Percentiles rank a stretch among this genome's conserved stretches.
Conservation (phyloP, 1,284 basidiomycete genomes). For the Takashimella tepidaria region DNA sequence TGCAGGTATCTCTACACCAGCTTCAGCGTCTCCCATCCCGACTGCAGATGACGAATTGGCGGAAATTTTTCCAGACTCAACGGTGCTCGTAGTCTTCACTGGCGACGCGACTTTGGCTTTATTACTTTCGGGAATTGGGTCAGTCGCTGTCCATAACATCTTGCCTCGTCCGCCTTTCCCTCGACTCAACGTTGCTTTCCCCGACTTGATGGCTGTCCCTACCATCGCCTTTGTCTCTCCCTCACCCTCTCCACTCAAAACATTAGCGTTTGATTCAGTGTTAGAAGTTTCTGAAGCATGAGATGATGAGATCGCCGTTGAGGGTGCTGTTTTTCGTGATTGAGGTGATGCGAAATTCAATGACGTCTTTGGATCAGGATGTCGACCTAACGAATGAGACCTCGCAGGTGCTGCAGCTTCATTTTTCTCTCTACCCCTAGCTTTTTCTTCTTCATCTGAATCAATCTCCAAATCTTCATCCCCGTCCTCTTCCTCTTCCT, state of each 20-base stretch:
- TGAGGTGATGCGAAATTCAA: constrained; percentile 15
- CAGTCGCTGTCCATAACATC: constrained; percentile 4
- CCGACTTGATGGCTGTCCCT: background rate
- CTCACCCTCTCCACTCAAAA: background rate
- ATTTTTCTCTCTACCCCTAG: background rate
- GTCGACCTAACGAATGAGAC: constrained; percentile 6
- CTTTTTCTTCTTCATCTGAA: constrained; percentile 1
- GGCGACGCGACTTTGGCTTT: background rate
- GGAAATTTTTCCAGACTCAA: background rate
- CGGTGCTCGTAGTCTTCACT: constrained; percentile 4
- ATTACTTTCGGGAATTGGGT: background rate
- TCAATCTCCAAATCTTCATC: constrained; percentile 6
- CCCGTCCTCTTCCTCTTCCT: constrained; percentile 4
- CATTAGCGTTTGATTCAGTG: constrained; percentile 6
- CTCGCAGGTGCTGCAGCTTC: background rate
- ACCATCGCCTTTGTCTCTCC: background rate
- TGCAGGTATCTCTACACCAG: background rate
- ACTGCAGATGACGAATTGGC: background rate
- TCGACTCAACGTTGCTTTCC: constrained; percentile 12
- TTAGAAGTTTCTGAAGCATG: constrained; percentile 10
- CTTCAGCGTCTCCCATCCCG: background rate
- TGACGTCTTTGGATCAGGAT: constrained; percentile 2
- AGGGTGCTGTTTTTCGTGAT: constrained; percentile 8
- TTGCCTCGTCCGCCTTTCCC: constrained; percentile 13
- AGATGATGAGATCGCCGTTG: constrained; percentile 9